A percentile compares a stretch with the other conserved stretches of the same genome.
These are phyloP conservation scores for Verruconis gallopava DNA, from an alignment of 2,329 filamentous ascomycete genomes.

Conservation along the genomic window DNA sequence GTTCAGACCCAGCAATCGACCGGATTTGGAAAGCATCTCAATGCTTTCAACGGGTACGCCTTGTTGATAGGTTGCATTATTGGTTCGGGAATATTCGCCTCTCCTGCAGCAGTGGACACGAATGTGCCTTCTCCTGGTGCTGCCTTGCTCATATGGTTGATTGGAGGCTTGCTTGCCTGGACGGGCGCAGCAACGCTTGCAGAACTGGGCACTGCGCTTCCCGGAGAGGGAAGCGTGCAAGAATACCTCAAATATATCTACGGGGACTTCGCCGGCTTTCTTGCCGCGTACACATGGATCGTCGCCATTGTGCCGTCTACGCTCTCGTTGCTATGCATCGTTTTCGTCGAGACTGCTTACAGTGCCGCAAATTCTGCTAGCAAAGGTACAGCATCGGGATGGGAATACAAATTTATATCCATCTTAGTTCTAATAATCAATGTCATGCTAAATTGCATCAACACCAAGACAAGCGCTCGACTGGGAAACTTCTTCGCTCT, in stretches of 20 bases:
- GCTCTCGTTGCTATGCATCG: constrained; percentile 50
- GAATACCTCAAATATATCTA: constrained; percentile 49
- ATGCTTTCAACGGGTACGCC: constrained; percentile 8
- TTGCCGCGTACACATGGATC: constrained; percentile 54
- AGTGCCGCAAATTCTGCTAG: constrained; percentile 3
- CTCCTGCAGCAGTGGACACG: constrained; percentile 48
- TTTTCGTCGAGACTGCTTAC: constrained; percentile 35
- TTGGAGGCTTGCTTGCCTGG: constrained; percentile 51
- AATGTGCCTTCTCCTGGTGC: constrained; percentile 49
- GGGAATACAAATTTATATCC: constrained; percentile 24
- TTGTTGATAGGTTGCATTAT: constrained; percentile 6
- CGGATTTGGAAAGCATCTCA: constrained; percentile 6
- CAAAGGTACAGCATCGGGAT: not conserved
- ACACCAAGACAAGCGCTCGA: constrained; percentile 27
- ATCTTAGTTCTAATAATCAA: constrained; percentile 25
- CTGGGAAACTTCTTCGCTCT: constrained; percentile 30
- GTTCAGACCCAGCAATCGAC: not conserved
- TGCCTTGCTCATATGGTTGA: constrained; percentile 46
- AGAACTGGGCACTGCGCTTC: constrained; percentile 50
- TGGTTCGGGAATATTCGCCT: constrained; percentile 52
- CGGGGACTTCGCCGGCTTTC: constrained; percentile 47
- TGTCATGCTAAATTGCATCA: constrained; percentile 32
- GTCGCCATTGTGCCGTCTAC: constrained; percentile 52
- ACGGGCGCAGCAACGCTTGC: constrained; percentile 50
- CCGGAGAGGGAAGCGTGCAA: constrained; percentile 49